Percentiles rank a stretch among this genome's conserved stretches.
Evolutionary conservation across 2,329 filamentous ascomycete genomes (phyloP).

Genomic region (Colletotrichum scovillei): DNA sequence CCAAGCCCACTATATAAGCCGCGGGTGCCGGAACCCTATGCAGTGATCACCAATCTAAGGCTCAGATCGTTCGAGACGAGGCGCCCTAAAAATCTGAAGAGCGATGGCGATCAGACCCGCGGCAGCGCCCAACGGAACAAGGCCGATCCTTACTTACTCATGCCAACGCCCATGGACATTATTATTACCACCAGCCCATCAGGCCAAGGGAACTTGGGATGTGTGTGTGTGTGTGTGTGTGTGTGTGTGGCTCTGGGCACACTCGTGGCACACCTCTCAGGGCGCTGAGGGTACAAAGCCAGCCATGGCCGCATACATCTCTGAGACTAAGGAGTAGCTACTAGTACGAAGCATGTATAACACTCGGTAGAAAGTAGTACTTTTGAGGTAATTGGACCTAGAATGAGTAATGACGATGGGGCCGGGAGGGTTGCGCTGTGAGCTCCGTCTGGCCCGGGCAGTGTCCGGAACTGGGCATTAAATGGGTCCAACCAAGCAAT

Average conservation of each 20-base stretch:
- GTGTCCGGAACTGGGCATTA: constrained; percentile 34
- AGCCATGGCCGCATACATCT: constrained; percentile 2
- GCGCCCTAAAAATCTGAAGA: constrained; percentile 27
- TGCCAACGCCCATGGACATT: constrained; percentile 12
- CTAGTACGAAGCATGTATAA: too few relatives aligned
- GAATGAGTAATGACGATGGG: constrained; percentile 35
- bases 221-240: neutral
- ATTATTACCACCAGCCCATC: constrained; percentile 6
- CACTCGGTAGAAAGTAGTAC: neutral
- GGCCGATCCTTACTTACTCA: constrained; percentile 33
- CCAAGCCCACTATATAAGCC: constrained; percentile 34
- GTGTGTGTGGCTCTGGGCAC: constrained; percentile 7
- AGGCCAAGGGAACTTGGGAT: neutral
- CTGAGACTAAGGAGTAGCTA: constrained; percentile 6
- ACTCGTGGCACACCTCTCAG: constrained; percentile 11
- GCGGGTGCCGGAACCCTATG: constrained; percentile 29
- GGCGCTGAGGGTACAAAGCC: neutral
- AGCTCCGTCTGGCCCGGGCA: constrained; percentile 36
- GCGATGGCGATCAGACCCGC: constrained; percentile 31
- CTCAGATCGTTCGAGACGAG: constrained; percentile 32
- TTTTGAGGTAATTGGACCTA: constrained; percentile 26
- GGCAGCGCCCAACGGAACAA: constrained; percentile 33
- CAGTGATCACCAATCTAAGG: constrained; percentile 33
- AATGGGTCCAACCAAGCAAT: constrained; percentile 29
- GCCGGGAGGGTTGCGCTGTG: constrained; percentile 25